Evolutionary conservation across 805 yeast species (phyloP).

Genomic region (Cyberlindnera mississippiensis): DNA sequence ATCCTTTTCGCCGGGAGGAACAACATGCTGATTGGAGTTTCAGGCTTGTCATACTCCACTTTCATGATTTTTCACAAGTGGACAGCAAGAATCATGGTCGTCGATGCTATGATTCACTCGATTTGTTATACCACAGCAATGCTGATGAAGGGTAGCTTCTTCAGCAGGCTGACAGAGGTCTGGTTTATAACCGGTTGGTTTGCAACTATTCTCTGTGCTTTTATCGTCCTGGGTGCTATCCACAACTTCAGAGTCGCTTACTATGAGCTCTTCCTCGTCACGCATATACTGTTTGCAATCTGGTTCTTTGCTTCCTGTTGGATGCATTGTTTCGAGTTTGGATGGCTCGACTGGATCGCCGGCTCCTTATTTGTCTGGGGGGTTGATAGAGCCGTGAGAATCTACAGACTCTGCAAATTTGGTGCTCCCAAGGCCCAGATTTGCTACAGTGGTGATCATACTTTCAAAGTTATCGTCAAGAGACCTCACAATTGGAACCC

Average conservation of each 20-base stretch:
- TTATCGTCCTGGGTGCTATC: conserved; percentile 18
- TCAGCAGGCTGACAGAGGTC: background rate
- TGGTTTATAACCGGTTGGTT: conserved; percentile 22
- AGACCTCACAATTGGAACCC: conserved; percentile 46
- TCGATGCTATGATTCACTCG: conserved; percentile 43
- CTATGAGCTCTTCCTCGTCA: conserved; percentile 58
- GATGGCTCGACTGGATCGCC: conserved; percentile 37
- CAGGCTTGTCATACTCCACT: conserved; percentile 61
- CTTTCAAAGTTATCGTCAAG: conserved; percentile 38
- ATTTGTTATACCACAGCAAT: conserved; percentile 22
- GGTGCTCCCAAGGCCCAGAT: conserved; percentile 21
- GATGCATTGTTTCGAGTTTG: conserved; percentile 51
- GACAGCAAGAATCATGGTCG: conserved; percentile 45
- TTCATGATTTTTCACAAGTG: conserved; percentile 69
- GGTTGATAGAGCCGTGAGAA: conserved; percentile 45
- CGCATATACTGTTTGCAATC: conserved; percentile 55
- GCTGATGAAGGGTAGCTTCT: background rate
- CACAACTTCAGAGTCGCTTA: conserved; percentile 46
- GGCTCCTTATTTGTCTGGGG: conserved; percentile 36
- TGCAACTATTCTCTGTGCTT: conserved; percentile 10
- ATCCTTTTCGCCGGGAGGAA: conserved; percentile 70
- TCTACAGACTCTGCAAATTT: conserved; percentile 30
- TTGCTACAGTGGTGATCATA: conserved; percentile 34
- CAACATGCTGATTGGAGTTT: conserved; percentile 54
- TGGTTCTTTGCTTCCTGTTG: conserved; percentile 51